Percentiles rank a stretch among this genome's conserved stretches.
Evolutionary conservation across 345 rosid species (phyloP).

Genomic region (Eucalyptus brandiana): DNA sequence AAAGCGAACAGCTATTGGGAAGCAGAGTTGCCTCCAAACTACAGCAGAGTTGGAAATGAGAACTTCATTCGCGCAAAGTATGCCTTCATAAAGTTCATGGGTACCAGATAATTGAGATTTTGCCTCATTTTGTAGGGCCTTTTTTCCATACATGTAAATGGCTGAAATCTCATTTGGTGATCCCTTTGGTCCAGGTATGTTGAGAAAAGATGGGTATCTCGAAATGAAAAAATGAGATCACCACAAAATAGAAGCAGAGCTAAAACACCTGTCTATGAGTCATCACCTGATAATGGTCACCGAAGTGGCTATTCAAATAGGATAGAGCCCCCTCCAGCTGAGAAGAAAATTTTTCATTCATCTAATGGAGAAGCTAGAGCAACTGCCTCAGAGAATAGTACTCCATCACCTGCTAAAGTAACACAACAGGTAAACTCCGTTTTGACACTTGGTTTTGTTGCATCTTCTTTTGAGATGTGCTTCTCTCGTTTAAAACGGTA

Average conservation of each 20-base stretch:
- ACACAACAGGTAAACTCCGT: conserved; percentile 14
- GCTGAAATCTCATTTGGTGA: background rate
- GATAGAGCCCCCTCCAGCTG: conserved; percentile 2
- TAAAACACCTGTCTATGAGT: conserved; percentile 3
- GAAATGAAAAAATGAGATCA: conserved; percentile 12
- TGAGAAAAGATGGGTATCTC: conserved; percentile 73
- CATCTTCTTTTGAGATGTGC: background rate
- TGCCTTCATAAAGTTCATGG: background rate
- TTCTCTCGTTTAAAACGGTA: background rate
- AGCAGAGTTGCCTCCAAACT: conserved; percentile 76
- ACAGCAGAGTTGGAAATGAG: conserved; percentile 65
- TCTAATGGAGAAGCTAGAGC: background rate
- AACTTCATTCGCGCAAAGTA: conserved; percentile 88
- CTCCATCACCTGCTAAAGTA: background rate
- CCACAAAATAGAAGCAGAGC: conserved; percentile 12
- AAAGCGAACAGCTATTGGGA: conserved; percentile 87
- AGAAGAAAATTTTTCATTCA: conserved; percentile 8
- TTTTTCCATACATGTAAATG: background rate
- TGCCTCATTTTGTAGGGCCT: background rate
- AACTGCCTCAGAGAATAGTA: conserved; percentile 3
- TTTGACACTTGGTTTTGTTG: background rate
- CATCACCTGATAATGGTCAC: background rate
- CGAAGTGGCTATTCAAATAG: background rate
- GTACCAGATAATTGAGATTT: background rate
- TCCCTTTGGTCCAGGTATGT: conserved; percentile 33